These are phyloP conservation scores for Excoecaria cochinchinensis DNA, from an alignment of 345 rosid genomes.

Conservation along the genomic window DNA sequence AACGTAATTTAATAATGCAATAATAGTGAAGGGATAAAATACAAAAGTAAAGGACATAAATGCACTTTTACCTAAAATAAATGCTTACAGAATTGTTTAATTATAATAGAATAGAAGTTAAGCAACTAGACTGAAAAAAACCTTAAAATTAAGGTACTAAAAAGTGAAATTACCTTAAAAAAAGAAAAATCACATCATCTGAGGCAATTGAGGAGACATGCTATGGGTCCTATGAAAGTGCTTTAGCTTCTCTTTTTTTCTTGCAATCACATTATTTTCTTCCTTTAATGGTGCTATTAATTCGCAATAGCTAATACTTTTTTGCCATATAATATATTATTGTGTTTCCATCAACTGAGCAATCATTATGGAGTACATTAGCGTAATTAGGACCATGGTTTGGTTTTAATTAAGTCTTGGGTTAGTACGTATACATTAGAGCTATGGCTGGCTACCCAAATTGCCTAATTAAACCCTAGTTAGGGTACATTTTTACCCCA, in stretches of 20 bases:
- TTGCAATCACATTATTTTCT: slow-evolving; percentile 46
- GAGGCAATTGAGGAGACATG: slow-evolving; percentile 52
- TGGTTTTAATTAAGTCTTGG: background rate
- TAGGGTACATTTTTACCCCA: slow-evolving; percentile 6
- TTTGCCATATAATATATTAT: slow-evolving; percentile 37
- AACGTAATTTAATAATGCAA: too few species aligned
- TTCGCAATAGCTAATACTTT: slow-evolving; percentile 47
- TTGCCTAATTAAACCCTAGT: background rate
- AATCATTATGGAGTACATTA: slow-evolving; percentile 51
- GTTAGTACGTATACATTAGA: background rate
- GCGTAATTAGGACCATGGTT: slow-evolving; percentile 28
- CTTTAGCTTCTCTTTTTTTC: slow-evolving; percentile 62
- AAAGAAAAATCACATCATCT: slow-evolving; percentile 34
- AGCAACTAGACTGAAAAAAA: too few species aligned
- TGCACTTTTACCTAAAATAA: too few species aligned
- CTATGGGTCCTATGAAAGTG: slow-evolving; percentile 56
- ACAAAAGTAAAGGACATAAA: too few species aligned
- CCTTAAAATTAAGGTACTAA: too few species aligned
- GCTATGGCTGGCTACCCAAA: background rate
- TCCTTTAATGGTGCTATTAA: slow-evolving; percentile 61
- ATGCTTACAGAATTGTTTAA: too few species aligned
- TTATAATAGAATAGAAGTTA: too few species aligned
- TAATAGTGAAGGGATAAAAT: too few species aligned
- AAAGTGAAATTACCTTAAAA: too few species aligned
- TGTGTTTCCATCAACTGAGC: slow-evolving; percentile 53